Base-by-base conservation (phyloP, 768 basidiomycete species). In the Cyclocybe cylindracea region DNA sequence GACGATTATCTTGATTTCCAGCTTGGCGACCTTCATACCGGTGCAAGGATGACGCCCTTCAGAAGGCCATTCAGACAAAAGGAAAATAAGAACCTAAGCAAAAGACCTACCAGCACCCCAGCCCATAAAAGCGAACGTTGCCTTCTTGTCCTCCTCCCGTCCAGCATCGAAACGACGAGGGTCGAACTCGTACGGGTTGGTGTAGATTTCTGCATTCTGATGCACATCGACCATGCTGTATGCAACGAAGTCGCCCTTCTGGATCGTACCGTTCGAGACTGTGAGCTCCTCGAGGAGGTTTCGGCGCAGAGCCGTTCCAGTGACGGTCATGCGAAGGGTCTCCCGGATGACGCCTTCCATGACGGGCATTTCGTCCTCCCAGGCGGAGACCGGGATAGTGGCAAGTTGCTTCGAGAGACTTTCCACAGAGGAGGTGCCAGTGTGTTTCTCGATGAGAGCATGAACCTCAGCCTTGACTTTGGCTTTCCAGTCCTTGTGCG, bases 291-390 rank as follows among this genome's bases (percentile, higher is more conserved):
- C 60, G 0, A 41, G 48, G 10, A 71, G 24, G 48, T 74, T 74
- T 6, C 74, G 61, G 8, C 74, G 70, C 13, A 74, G 53, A 4
- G 60, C 51, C 2, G 70, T 65, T 3, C 55, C 62, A 9, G 56
- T 60, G 48, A 9, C 74, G 72, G 16, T 16, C 16, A 16, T 16
- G 16, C 16, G 16, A 16, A 16, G 16, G 16, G 16, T 16, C 16
- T 16, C 16, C 16, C 16, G 16, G 16, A 16, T 16, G 16, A 16
- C 16, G 16, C 16, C 16, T 16, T 16, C 16, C 40, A 73, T 18
- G 7, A 56, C 57, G 8, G 72, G 72, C 60, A 71, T 64, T 42
- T 69, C 65, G 10, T 70, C 66, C 53, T 76, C 74, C 74, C 73
- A 76, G 13, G 62, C 69, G 3, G 50, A 38, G 38, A 70, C 51